Conservation (phyloP, 768 basidiomycete species). For the Vararia minispora region DNA sequence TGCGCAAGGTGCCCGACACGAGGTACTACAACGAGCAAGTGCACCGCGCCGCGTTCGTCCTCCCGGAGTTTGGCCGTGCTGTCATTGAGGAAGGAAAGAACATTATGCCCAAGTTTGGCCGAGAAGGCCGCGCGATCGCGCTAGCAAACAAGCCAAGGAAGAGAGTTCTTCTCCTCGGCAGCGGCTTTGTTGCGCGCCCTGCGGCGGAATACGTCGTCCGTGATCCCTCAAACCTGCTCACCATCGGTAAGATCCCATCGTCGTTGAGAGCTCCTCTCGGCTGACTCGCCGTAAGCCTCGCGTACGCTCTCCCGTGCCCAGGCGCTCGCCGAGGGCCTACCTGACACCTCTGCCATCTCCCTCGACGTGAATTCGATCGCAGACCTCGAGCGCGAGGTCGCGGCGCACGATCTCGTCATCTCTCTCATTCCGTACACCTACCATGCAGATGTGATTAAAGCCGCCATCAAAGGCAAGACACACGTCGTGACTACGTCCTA, state of each 20-base stretch:
- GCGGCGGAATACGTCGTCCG: constrained; percentile 90
- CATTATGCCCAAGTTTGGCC: constrained; percentile 66
- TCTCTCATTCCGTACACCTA: constrained; percentile 93
- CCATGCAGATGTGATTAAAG: constrained; percentile 84
- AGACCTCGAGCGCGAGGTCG: constrained; percentile 72
- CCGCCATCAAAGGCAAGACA: constrained; percentile 80
- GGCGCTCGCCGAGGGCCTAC: constrained; percentile 55
- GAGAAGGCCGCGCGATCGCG: constrained; percentile 36
- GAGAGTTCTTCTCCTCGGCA: constrained; percentile 82
- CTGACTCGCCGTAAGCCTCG: constrained; percentile 47
- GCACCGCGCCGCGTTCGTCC: constrained; percentile 74
- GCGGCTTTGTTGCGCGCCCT: constrained; percentile 93
- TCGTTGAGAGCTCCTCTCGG: neutral
- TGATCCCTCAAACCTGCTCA: constrained; percentile 70
- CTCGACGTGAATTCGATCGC: constrained; percentile 68
- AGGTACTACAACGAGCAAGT: constrained; percentile 79
- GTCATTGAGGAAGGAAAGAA: constrained; percentile 64
- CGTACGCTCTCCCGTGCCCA: constrained; percentile 74
- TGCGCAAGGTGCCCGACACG: constrained; percentile 60
- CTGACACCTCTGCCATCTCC: constrained; percentile 60
- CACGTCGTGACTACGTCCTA: constrained; percentile 96
- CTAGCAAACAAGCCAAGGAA: constrained; percentile 40
- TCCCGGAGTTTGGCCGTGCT: constrained; percentile 85
- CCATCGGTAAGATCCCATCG: constrained; percentile 50
- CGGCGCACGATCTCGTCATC: constrained; percentile 85